Conservation (phyloP, 2,329 filamentous ascomycete species). For the Penicillium hesseltinei region DNA sequence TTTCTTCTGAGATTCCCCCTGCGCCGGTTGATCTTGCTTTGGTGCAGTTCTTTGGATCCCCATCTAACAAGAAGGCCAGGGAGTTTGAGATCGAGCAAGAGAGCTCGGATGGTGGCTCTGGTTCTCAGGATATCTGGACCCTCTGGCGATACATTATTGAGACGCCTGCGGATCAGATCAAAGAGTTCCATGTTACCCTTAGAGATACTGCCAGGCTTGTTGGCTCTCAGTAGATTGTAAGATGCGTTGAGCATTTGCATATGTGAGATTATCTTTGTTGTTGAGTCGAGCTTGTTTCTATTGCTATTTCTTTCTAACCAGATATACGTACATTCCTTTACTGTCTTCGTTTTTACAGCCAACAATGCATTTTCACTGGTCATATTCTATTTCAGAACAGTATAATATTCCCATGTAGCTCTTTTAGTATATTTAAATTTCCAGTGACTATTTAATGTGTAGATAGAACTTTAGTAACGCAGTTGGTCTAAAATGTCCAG, state of each 20-base stretch:
- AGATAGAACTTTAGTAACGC: background rate
- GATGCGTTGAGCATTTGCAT: background rate
- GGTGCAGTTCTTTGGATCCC: background rate
- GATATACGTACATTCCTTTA: background rate
- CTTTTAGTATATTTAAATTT: no score
- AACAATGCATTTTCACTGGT: background rate
- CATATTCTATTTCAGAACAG: background rate
- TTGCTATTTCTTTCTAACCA: background rate
- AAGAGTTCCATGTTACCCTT: background rate
- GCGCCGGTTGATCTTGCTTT: background rate
- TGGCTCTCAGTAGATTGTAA: background rate
- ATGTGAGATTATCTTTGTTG: background rate
- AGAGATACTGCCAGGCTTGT: background rate
- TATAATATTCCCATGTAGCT: background rate
- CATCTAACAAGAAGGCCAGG: background rate
- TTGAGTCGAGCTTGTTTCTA: background rate
- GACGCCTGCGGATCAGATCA: background rate
- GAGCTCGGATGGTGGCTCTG: background rate
- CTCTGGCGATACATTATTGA: conserved; percentile 3
- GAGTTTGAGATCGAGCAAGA: conserved; percentile 6
- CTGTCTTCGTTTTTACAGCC: background rate
- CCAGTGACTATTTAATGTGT: background rate
- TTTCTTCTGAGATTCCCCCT: background rate
- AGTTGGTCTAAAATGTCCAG: no score
- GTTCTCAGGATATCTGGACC: conserved; percentile 3